Evolutionary conservation across 2,329 filamentous ascomycete species (phyloP).

Genomic region (Colletotrichum lupini): DNA sequence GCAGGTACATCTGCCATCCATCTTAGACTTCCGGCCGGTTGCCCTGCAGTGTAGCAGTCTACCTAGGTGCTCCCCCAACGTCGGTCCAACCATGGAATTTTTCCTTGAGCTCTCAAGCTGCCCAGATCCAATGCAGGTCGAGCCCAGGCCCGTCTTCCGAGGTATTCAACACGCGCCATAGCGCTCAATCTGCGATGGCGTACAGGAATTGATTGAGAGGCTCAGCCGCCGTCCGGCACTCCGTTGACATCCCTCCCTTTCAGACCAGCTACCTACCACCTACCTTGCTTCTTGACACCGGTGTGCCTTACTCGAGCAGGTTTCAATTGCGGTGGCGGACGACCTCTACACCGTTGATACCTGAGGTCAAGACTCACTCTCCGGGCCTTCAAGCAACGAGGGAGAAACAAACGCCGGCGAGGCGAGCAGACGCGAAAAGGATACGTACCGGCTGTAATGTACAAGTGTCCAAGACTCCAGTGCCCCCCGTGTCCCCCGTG

Average conservation of each 20-base stretch:
- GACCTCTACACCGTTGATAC: slow-evolving; percentile 19
- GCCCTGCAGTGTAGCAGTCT: slow-evolving; percentile 2
- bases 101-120: slow-evolving; percentile 3
- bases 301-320: background rate
- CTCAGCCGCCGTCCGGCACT: slow-evolving; percentile 24
- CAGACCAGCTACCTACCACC: background rate
- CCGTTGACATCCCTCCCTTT: slow-evolving; percentile 2
- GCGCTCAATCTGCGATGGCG: slow-evolving; percentile 5
- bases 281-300: background rate
- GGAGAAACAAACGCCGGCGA: slow-evolving; percentile 20
- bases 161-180: slow-evolving; percentile 19
- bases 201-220: slow-evolving; percentile 27
- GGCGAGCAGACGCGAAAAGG: background rate
- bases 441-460: slow-evolving; percentile 13
- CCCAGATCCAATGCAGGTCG: slow-evolving; percentile 2
- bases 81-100: slow-evolving; percentile 27
- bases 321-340: slow-evolving; percentile 14
- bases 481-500: slow-evolving; percentile 1
- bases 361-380: slow-evolving; percentile 12
- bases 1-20: slow-evolving; percentile 14
- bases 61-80: slow-evolving; percentile 19
- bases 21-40: slow-evolving; percentile 13
- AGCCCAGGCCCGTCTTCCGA: background rate
- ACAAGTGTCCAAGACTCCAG: background rate
- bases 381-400: background rate